These are phyloP conservation scores for Ajuga reptans DNA, from an alignment of 305 asterid species.

Conservation along the genomic window DNA sequence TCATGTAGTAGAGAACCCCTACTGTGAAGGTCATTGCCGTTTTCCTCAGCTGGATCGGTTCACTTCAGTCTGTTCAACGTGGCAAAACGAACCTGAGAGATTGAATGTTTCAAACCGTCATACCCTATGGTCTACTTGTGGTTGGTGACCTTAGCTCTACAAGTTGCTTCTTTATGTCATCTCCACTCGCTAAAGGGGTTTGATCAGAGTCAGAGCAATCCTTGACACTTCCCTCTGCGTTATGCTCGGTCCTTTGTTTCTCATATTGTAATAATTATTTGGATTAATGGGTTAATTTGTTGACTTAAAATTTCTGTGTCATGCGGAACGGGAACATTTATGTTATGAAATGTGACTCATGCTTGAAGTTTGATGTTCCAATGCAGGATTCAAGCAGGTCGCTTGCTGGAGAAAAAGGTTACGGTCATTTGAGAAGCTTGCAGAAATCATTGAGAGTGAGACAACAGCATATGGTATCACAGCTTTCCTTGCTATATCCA, in stretches of 20 bases:
- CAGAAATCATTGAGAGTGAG: conserved; percentile 62
- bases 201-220: neutral
- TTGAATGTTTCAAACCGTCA: too few species aligned
- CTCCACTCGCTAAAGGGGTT: neutral
- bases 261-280: neutral
- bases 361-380: conserved; percentile 18
- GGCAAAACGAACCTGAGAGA: too few species aligned
- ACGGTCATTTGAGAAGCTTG: conserved; percentile 46
- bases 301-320: neutral
- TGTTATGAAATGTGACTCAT: conserved; percentile 1
- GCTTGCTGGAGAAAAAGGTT: conserved; percentile 68
- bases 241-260: conserved; percentile 1
- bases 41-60: too few species aligned
- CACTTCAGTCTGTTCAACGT: too few species aligned
- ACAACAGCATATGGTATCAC: conserved; percentile 73
- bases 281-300: neutral
- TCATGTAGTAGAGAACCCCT: too few species aligned
- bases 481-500: conserved; percentile 74
- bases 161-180: neutral
- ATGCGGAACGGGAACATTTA: neutral
- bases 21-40: too few species aligned
- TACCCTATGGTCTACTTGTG: neutral
- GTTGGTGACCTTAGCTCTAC: neutral
- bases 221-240: neutral
- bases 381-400: conserved; percentile 67